Percentiles rank a stretch among this genome's conserved stretches.
Conservation (phyloP, 805 yeast genomes). For the Kuraishia piskuri region DNA sequence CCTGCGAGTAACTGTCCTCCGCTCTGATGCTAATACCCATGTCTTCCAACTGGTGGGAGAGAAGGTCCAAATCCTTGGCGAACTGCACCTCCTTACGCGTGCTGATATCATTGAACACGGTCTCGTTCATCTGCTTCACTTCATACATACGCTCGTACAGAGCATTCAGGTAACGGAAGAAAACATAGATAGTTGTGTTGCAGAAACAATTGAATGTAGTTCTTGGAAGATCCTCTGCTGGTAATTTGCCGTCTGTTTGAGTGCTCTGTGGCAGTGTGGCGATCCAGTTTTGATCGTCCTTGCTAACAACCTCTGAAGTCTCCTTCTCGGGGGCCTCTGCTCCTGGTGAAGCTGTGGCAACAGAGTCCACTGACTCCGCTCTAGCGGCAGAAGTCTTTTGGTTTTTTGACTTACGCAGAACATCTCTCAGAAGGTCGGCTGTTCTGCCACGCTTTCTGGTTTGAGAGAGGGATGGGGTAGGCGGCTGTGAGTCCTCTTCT, state of each 20-base stretch:
- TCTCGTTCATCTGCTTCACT: conserved; percentile 60
- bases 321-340: conserved; percentile 14
- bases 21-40: conserved; percentile 70
- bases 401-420: conserved; percentile 42
- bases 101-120: conserved; percentile 66
- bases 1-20: conserved; percentile 66
- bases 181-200: conserved; percentile 81
- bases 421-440: conserved; percentile 50
- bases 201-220: conserved; percentile 71
- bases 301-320: conserved; percentile 20
- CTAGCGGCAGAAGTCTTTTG: conserved; percentile 13
- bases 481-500: background rate
- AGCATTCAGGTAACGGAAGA: conserved; percentile 78
- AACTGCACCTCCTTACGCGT: conserved; percentile 59
- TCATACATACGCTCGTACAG: conserved; percentile 74
- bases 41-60: conserved; percentile 74
- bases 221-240: conserved; percentile 26
- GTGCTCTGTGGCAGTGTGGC: conserved; percentile 16
- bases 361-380: conserved; percentile 2
- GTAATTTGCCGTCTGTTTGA: conserved; percentile 11
- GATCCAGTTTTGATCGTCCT: conserved; percentile 26
- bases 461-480: conserved; percentile 18
- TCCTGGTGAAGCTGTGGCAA: conserved; percentile 9
- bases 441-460: conserved; percentile 40
- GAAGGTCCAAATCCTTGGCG: conserved; percentile 78